A percentile compares a stretch with the other conserved stretches of the same genome.
Evolutionary conservation across 2,329 filamentous ascomycete species (phyloP).

Genomic region (Aspergillus quadricinctus): DNA sequence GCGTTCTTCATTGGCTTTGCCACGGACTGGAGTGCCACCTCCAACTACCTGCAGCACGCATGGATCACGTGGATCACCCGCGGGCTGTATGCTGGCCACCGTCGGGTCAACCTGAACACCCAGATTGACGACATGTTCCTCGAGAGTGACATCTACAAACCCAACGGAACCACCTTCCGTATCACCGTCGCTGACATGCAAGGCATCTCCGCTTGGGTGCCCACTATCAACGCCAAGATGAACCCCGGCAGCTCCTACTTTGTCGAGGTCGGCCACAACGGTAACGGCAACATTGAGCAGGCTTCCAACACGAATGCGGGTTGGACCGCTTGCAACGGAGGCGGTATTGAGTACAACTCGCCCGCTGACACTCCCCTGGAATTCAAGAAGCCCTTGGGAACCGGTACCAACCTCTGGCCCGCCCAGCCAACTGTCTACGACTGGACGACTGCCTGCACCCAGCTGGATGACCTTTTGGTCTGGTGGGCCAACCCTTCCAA

Average conservation of each 20-base stretch:
- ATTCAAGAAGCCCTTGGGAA: conserved; percentile 49
- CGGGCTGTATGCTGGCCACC: conserved; percentile 53
- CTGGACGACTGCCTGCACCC: conserved; percentile 49
- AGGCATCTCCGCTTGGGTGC: conserved; percentile 42
- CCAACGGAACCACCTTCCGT: conserved; percentile 48
- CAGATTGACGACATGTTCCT: conserved; percentile 63
- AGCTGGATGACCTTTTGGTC: conserved; percentile 47
- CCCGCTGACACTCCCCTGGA: conserved; percentile 46
- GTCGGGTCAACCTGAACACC: conserved; percentile 51
- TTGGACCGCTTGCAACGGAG: conserved; percentile 24
- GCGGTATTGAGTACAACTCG: conserved; percentile 44
- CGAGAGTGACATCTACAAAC: conserved; percentile 47
- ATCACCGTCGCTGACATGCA: conserved; percentile 46
- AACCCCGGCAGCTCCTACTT: conserved; percentile 50
- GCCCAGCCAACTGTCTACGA: conserved; percentile 40
- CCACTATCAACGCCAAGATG: conserved; percentile 43
- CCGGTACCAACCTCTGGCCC: conserved; percentile 49
- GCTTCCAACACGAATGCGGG: conserved; percentile 21
- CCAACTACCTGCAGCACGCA: conserved; percentile 57
- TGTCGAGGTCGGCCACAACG: conserved; percentile 54
- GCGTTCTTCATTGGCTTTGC: conserved; percentile 57
- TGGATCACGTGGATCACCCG: conserved; percentile 61
- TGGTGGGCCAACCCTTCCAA: conserved; percentile 53
- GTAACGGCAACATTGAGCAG: conserved; percentile 49
- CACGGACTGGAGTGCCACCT: conserved; percentile 49